phyloP scores from a whole-genome alignment of 2,329 filamentous ascomycete species.

The Zasmidium citrigriseum region DNA sequence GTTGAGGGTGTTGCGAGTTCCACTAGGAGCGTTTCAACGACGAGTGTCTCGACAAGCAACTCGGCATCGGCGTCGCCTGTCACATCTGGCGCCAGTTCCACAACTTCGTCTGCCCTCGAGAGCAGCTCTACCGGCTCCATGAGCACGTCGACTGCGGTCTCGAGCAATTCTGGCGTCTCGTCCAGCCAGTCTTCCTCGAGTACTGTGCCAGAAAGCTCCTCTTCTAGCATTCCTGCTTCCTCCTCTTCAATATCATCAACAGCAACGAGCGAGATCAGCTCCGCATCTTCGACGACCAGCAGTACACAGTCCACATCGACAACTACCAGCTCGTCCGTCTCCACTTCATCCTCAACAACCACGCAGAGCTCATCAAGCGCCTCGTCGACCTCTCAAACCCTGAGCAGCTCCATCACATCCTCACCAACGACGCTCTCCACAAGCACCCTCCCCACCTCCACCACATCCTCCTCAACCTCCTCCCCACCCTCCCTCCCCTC shows the following conservation, averaged over 20 bases:
- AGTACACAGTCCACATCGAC: background rate
- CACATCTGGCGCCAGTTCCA: background rate
- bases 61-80: background rate
- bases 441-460: constrained; percentile 3
- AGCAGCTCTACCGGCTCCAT: background rate
- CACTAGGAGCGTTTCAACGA: background rate
- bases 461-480: constrained; percentile 7
- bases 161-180: background rate
- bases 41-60: background rate
- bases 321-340: background rate
- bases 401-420: constrained; percentile 1
- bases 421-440: constrained; percentile 8
- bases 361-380: constrained; percentile 3
- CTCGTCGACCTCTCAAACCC: background rate
- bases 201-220: constrained; percentile 1
- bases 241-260: background rate
- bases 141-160: constrained; percentile 1
- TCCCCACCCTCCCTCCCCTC: constrained; percentile 14
- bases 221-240: constrained; percentile 18
- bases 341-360: background rate
- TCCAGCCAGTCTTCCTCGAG: constrained; percentile 1
- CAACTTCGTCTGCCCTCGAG: background rate
- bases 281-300: background rate
- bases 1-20: constrained; percentile 6
- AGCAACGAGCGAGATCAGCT: background rate